phyloP scores from a whole-genome alignment of 2,329 filamentous ascomycete species.

The Talaromyces sp. region DNA sequence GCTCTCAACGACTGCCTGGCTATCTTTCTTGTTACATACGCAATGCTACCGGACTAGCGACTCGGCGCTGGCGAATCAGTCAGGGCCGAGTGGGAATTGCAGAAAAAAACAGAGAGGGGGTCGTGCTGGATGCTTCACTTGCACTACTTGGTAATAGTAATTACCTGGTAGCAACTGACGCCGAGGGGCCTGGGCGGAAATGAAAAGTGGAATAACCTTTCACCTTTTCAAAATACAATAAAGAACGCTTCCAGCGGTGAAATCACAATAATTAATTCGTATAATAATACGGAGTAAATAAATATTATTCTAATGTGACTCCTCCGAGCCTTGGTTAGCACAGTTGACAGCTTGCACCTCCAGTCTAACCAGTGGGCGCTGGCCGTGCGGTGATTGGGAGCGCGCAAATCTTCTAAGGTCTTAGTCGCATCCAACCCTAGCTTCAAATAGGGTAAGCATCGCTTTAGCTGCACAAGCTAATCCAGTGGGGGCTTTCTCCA shows the following conservation, averaged over 20 bases:
- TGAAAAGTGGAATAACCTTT: not conserved
- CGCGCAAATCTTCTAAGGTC: not conserved
- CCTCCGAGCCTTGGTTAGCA: not conserved
- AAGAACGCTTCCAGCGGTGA: not conserved
- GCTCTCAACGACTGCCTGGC: not conserved
- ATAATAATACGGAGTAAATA: too few species aligned
- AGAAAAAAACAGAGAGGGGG: not conserved
- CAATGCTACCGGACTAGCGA: not conserved
- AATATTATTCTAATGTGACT: too few species aligned
- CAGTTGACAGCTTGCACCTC: not conserved
- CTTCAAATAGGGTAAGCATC: not conserved
- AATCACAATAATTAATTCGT: not conserved
- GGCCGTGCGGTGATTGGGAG: not conserved
- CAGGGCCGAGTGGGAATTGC: not conserved
- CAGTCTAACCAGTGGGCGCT: not conserved
- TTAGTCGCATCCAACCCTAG: not conserved
- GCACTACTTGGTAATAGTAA: too few species aligned
- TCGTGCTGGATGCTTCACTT: not conserved
- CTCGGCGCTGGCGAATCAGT: not conserved
- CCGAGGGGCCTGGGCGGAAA: not conserved
- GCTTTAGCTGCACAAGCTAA: not conserved
- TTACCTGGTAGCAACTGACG: not conserved
- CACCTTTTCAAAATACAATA: too few species aligned
- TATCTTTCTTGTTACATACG: not conserved
- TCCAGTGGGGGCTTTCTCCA: not conserved